Evolutionary conservation across 805 yeast species (phyloP).

Genomic region (Yamadazyma akitaensis): DNA sequence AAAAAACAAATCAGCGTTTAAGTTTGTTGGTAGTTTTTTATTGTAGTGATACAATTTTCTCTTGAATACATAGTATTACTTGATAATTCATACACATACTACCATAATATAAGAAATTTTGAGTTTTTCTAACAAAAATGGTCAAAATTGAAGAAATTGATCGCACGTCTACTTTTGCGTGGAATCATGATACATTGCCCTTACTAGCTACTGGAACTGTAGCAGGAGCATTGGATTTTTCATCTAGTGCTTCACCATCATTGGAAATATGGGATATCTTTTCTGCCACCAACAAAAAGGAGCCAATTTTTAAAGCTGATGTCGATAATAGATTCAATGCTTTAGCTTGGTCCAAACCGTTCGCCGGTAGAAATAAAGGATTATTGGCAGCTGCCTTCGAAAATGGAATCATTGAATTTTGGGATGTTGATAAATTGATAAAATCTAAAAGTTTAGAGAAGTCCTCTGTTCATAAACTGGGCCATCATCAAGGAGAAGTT

Average conservation of each 20-base stretch:
- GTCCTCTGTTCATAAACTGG: constrained; percentile 49
- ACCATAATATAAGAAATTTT: too few species aligned
- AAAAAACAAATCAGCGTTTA: constrained; percentile 2
- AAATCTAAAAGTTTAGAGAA: constrained; percentile 36
- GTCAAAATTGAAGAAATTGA: constrained; percentile 77
- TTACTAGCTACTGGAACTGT: constrained; percentile 85
- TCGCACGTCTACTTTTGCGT: constrained; percentile 91
- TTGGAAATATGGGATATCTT: constrained; percentile 78
- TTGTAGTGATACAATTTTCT: neutral
- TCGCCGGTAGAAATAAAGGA: constrained; percentile 47
- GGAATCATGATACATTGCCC: constrained; percentile 81
- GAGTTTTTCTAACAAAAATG: neutral
- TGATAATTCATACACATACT: neutral
- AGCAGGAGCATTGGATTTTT: constrained; percentile 93
- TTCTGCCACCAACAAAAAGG: constrained; percentile 22
- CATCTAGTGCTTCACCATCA: constrained; percentile 74
- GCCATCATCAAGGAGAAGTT: constrained; percentile 66
- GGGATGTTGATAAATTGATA: constrained; percentile 60
- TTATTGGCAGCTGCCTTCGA: constrained; percentile 87
- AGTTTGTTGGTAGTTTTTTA: neutral
- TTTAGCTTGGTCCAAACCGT: constrained; percentile 74
- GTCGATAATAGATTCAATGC: constrained; percentile 58
- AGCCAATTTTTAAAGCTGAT: constrained; percentile 33
- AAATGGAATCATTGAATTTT: constrained; percentile 72
- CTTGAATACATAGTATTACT: neutral